Evolutionary conservation across 2,329 filamentous ascomycete genomes (phyloP).

Genomic region (Penicillium palitans): DNA sequence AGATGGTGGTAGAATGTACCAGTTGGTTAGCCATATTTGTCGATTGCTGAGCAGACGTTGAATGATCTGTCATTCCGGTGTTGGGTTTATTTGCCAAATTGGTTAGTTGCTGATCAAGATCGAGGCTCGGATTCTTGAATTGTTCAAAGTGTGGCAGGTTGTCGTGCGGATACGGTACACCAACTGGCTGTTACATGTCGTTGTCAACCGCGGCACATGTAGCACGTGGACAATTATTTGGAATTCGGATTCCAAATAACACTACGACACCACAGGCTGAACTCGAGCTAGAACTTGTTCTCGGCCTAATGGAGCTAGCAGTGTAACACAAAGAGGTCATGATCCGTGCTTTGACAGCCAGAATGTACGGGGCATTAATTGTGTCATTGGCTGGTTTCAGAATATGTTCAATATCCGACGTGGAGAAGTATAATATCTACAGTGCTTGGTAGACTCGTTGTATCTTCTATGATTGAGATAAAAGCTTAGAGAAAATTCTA

Average conservation of each 20-base stretch:
- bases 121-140: neutral
- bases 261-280: neutral
- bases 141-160: neutral
- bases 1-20: neutral
- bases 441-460: neutral
- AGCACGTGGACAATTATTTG: constrained; percentile 4
- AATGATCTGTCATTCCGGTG: neutral
- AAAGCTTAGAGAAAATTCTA: neutral
- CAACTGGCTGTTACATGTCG: neutral
- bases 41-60: neutral
- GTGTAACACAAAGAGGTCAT: neutral
- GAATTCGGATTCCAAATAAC: neutral
- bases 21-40: neutral
- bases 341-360: neutral
- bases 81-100: neutral
- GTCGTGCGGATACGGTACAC: neutral
- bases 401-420: neutral
- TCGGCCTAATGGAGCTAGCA: neutral
- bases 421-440: neutral
- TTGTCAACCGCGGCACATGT: neutral
- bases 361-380: neutral
- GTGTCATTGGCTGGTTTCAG: neutral
- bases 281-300: neutral
- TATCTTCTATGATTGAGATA: neutral
- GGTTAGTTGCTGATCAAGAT: neutral